Percentiles rank a stretch among this genome's conserved stretches.
Evolutionary conservation across 805 yeast species (phyloP).

Genomic region (Wickerhamiella parazyma): DNA sequence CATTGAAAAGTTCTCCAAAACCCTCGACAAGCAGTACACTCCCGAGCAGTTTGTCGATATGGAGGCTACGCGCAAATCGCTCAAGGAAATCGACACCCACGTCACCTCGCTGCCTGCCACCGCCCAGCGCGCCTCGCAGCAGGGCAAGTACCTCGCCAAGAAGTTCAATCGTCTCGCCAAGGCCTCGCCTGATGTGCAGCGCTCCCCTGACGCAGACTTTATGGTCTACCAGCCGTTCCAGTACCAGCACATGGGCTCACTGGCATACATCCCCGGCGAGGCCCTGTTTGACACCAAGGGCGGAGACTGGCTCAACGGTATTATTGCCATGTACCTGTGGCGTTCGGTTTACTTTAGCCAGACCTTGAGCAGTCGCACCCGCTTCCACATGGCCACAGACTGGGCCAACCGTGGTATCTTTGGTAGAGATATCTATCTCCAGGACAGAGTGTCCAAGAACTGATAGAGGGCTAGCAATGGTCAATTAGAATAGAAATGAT

Average conservation of each 20-base stretch:
- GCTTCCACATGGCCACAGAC: constrained; percentile 51
- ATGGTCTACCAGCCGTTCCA: constrained; percentile 43
- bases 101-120: constrained; percentile 61
- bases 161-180: constrained; percentile 41
- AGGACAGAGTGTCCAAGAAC: constrained; percentile 12
- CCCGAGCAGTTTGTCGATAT: constrained; percentile 29
- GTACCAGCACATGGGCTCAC: constrained; percentile 50
- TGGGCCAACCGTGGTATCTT: constrained; percentile 44
- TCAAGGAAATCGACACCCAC: constrained; percentile 45
- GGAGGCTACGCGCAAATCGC: constrained; percentile 36
- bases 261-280: constrained; percentile 57
- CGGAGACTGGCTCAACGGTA: constrained; percentile 48
- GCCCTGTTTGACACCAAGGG: constrained; percentile 60
- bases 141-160: constrained; percentile 51
- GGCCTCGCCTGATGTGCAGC: constrained; percentile 30
- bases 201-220: constrained; percentile 35
- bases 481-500: too few relatives aligned
- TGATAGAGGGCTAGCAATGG: too few relatives aligned
- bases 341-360: constrained; percentile 58
- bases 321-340: constrained; percentile 62
- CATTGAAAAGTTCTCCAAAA: constrained; percentile 16
- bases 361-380: constrained; percentile 48
- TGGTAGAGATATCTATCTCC: constrained; percentile 25
- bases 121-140: constrained; percentile 62
- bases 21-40: constrained; percentile 14